Percentiles rank a stretch among this genome's conserved stretches.
Evolutionary conservation across 345 rosid genomes (phyloP).

Genomic region (Eucalyptus brandiana): DNA sequence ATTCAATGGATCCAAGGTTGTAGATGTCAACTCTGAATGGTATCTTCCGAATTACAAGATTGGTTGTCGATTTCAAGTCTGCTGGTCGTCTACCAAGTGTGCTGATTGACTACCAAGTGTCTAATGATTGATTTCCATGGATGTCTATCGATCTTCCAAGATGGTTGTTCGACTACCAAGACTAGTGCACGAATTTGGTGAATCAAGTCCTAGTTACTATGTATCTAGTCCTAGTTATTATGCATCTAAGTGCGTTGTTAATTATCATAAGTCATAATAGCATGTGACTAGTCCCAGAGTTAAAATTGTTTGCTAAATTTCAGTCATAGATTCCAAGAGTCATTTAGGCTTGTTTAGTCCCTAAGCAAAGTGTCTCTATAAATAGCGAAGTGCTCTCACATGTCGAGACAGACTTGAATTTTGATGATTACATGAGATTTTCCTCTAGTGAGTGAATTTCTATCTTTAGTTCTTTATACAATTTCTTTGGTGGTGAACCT

Average conservation of each 20-base stretch:
- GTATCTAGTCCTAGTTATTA: neutral
- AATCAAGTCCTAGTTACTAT: neutral
- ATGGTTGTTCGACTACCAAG: neutral
- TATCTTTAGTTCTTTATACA: neutral
- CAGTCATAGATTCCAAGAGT: neutral
- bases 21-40: neutral
- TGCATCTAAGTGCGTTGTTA: neutral
- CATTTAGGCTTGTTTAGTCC: neutral
- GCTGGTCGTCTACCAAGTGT: neutral
- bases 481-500: neutral
- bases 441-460: neutral
- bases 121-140: neutral
- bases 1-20: neutral
- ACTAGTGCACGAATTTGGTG: neutral
- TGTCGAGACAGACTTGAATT: neutral
- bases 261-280: neutral
- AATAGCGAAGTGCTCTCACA: neutral
- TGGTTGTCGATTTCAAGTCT: neutral
- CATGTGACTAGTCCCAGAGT: neutral
- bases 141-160: neutral
- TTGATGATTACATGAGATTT: neutral
- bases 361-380: neutral
- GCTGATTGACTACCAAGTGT: neutral
- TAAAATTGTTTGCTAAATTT: neutral
- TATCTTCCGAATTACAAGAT: neutral